phyloP scores from a whole-genome alignment of 257 asterid genomes.

The Echites panduratus region DNA sequence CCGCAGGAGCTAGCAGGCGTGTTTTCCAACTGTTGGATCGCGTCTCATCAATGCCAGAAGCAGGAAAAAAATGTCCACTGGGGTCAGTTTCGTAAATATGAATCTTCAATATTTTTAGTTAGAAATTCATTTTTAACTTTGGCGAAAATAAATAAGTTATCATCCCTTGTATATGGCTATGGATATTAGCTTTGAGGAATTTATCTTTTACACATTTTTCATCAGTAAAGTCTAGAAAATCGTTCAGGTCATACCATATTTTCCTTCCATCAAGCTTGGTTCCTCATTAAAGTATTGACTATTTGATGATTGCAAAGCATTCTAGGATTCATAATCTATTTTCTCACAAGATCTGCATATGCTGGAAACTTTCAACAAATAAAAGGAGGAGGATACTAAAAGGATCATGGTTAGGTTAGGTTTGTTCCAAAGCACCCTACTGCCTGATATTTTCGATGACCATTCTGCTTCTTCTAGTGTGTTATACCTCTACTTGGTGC shows the following conservation, averaged over 20 bases:
- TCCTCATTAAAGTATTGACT: background rate
- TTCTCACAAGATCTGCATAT: background rate
- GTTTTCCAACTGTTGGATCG: slow-evolving; percentile 79
- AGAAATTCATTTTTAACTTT: background rate
- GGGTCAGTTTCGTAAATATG: slow-evolving; percentile 39
- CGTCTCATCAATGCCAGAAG: slow-evolving; percentile 54
- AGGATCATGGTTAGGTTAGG: background rate
- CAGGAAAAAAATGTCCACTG: slow-evolving; percentile 60
- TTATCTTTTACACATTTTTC: background rate
- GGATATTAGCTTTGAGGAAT: background rate
- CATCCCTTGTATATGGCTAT: background rate
- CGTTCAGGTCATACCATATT: background rate
- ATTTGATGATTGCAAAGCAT: background rate
- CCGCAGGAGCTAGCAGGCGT: slow-evolving; percentile 87
- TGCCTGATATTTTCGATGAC: background rate
- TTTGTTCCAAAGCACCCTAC: background rate
- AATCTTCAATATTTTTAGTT: slow-evolving; percentile 1
- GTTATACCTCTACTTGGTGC: background rate
- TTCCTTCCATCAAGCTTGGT: background rate
- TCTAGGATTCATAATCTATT: background rate
- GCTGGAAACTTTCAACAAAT: background rate
- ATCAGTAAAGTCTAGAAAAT: background rate
- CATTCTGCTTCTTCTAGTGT: background rate
- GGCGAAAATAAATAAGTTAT: background rate
- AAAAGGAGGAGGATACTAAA: background rate